Evolutionary conservation across 2,329 filamentous ascomycete species (phyloP).

Genomic region (Fusarium xyrophilum): DNA sequence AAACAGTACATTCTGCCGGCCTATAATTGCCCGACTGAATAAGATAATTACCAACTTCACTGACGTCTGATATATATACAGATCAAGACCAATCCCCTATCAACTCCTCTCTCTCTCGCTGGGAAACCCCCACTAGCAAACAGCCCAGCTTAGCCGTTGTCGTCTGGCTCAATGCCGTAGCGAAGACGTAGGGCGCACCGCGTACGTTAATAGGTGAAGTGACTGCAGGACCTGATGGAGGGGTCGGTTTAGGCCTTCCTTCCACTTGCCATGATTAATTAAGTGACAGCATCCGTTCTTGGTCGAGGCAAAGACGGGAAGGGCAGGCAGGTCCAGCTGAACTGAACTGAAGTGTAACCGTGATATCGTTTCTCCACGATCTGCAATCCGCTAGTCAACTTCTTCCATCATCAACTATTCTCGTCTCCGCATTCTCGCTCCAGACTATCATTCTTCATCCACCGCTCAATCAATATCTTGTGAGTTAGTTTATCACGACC

Average conservation of each 20-base stretch:
- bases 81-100: neutral
- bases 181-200: neutral
- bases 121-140: constrained; percentile 19
- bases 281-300: constrained; percentile 20
- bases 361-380: constrained; percentile 7
- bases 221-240: neutral
- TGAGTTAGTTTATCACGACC: constrained; percentile 15
- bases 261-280: constrained; percentile 7
- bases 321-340: constrained; percentile 4
- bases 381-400: neutral
- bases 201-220: neutral
- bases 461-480: constrained; percentile 9
- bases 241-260: constrained; percentile 10
- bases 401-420: neutral
- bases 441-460: neutral
- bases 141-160: constrained; percentile 25
- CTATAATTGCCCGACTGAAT: neutral
- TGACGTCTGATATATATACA: neutral
- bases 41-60: no score
- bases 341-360: neutral
- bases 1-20: neutral
- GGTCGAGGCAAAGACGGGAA: neutral
- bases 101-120: neutral
- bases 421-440: neutral
- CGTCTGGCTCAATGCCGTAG: constrained; percentile 15